Evolutionary conservation across 129 eudicot genomes (phyloP).

Genomic region (Helichrysum umbraculigerum): DNA sequence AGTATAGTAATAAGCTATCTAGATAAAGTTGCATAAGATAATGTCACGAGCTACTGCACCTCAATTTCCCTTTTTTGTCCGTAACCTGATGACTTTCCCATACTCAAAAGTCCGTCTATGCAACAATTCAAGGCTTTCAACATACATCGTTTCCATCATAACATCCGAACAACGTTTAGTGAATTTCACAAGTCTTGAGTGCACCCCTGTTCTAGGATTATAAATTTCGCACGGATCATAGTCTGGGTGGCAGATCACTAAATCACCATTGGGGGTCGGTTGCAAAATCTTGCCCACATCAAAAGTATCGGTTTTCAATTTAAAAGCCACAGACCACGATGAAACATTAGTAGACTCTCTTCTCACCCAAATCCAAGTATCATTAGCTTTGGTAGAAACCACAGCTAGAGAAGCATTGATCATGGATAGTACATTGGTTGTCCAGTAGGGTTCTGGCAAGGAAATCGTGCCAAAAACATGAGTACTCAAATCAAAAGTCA

Average conservation of each 20-base stretch:
- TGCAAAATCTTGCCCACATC: not conserved
- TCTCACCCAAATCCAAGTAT: not conserved
- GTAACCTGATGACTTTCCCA: too few species aligned
- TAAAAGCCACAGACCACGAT: not conserved
- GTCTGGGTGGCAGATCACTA: not conserved
- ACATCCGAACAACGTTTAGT: not conserved
- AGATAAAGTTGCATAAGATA: not conserved
- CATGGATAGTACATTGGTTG: not conserved
- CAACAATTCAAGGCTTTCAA: constrained; percentile 8
- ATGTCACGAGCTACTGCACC: not conserved
- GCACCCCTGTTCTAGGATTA: not conserved
- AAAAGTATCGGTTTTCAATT: not conserved
- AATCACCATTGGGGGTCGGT: not conserved
- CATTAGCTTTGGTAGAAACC: not conserved
- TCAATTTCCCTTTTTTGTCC: too few species aligned
- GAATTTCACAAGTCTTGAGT: not conserved
- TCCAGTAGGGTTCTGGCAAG: not conserved
- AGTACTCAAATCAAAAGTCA: not conserved
- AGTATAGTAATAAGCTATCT: not conserved
- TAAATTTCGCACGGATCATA: too few species aligned
- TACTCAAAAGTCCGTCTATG: not conserved
- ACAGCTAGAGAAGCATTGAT: not conserved
- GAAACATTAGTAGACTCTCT: not conserved
- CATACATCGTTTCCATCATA: not conserved
- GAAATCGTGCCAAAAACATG: not conserved